Evolutionary conservation across 2,329 filamentous ascomycete genomes (phyloP).

Genomic region (Scopulariopsis brevicaulis): DNA sequence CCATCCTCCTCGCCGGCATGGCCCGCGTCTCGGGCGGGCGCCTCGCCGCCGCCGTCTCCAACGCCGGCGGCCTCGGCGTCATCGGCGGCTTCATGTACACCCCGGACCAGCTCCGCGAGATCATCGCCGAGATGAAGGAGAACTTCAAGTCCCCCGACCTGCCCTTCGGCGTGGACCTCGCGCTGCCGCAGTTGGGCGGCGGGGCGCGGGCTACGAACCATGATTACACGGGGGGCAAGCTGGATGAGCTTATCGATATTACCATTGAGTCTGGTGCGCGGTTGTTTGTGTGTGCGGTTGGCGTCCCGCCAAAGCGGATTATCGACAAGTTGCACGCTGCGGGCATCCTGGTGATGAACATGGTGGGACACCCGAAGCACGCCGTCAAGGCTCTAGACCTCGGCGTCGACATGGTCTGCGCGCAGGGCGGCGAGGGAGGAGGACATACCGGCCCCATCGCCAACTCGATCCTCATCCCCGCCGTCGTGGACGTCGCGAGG

Average conservation of each 20-base stretch:
- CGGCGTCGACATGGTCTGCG: conserved; percentile 83
- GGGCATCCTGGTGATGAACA: conserved; percentile 87
- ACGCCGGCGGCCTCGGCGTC: conserved; percentile 75
- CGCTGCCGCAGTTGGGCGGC: conserved; percentile 79
- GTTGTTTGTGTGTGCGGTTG: conserved; percentile 81
- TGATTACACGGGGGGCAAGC: conserved; percentile 84
- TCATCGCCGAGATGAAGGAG: conserved; percentile 78
- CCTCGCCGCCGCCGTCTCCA: conserved; percentile 78
- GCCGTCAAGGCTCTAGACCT: conserved; percentile 77
- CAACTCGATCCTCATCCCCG: conserved; percentile 75
- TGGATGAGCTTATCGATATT: conserved; percentile 80
- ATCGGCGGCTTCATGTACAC: conserved; percentile 64
- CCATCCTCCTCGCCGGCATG: conserved; percentile 90
- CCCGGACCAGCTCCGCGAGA: conserved; percentile 61
- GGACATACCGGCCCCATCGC: conserved; percentile 86
- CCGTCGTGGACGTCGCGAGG: conserved; percentile 73
- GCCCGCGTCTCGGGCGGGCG: conserved; percentile 68
- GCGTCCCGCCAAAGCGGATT: conserved; percentile 64
- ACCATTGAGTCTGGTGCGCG: conserved; percentile 74
- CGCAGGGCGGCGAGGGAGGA: conserved; percentile 87
- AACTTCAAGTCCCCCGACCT: conserved; percentile 54
- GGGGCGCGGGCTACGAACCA: conserved; percentile 82
- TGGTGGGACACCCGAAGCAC: conserved; percentile 90
- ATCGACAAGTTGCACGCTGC: conserved; percentile 69
- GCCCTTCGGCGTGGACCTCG: conserved; percentile 86